Evolutionary conservation across 768 basidiomycete species (phyloP).

Genomic region (Hysterangium stoloniferum): DNA sequence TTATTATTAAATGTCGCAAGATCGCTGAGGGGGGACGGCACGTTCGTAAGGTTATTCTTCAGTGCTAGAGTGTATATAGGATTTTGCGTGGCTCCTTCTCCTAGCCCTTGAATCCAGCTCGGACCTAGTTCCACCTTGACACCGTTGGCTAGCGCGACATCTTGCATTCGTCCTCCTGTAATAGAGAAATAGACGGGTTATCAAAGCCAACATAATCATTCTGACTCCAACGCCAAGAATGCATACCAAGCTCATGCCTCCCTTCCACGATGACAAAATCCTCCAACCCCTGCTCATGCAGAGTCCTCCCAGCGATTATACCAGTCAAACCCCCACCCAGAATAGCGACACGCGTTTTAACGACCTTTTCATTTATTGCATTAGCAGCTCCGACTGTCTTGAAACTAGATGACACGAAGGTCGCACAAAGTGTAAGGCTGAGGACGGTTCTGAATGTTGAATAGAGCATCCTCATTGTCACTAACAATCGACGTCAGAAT

Average conservation of each 20-base stretch:
- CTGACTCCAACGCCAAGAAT: not conserved
- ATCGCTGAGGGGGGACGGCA: slow-evolving; percentile 3
- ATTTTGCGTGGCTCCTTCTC: slow-evolving; percentile 41
- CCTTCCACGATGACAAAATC: slow-evolving; percentile 57
- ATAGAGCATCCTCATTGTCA: too few relatives aligned
- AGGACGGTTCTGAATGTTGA: too few relatives aligned
- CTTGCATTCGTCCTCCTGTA: slow-evolving; percentile 43
- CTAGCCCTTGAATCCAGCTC: slow-evolving; percentile 33
- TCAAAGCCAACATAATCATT: not conserved
- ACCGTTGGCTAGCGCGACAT: slow-evolving; percentile 22
- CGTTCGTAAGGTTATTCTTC: slow-evolving; percentile 43
- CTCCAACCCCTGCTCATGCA: slow-evolving; percentile 43
- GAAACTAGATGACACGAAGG: too few relatives aligned
- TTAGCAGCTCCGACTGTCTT: too few relatives aligned
- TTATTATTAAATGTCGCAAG: slow-evolving; percentile 8
- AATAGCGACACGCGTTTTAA: not conserved
- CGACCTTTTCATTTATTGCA: not conserved
- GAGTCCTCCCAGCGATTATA: slow-evolving; percentile 35
- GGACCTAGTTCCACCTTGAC: slow-evolving; percentile 40
- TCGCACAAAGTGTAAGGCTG: too few relatives aligned
- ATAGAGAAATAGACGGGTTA: not conserved
- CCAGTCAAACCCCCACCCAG: not conserved
- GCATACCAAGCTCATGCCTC: slow-evolving; percentile 40
- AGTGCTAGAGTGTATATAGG: slow-evolving; percentile 51
- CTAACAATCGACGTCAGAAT: too few relatives aligned